Conservation (phyloP, 2,329 filamentous ascomycete species). For the Tolypocladium ovalisporum region DNA sequence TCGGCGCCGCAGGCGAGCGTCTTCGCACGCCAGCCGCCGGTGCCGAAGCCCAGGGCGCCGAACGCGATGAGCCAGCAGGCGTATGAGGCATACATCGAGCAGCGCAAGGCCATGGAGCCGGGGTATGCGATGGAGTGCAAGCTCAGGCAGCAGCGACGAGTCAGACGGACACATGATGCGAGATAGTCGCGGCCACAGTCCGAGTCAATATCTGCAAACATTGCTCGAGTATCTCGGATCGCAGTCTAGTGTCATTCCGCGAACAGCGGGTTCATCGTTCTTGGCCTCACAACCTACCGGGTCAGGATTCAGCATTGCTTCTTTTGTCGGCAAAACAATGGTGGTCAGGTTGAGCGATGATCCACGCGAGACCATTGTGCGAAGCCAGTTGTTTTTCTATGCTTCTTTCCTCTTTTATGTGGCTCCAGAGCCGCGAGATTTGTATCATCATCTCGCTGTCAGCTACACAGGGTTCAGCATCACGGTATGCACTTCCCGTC, state of each 20-base stretch:
- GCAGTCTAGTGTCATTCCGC: neutral
- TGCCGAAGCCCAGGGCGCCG: slow-evolving; percentile 29
- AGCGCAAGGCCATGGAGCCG: slow-evolving; percentile 35
- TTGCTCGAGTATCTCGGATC: too few relatives aligned
- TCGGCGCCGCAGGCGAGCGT: neutral
- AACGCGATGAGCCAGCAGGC: slow-evolving; percentile 30
- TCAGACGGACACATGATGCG: slow-evolving; percentile 12
- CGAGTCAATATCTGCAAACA: neutral
- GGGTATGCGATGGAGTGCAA: slow-evolving; percentile 36
- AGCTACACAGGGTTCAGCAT: neutral
- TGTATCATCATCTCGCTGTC: neutral
- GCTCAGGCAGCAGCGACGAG: slow-evolving; percentile 28
- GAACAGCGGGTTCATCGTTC: neutral
- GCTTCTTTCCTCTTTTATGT: neutral
- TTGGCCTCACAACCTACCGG: neutral
- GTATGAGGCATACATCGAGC: slow-evolving; percentile 38
- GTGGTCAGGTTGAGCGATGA: neutral
- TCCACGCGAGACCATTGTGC: neutral
- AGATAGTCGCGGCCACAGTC: neutral
- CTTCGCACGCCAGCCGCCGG: slow-evolving; percentile 4
- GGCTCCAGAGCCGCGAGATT: neutral
- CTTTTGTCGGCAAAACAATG: neutral
- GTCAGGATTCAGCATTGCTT: neutral
- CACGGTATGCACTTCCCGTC: too few relatives aligned
- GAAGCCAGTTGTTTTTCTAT: neutral